Conservation (phyloP, 768 basidiomycete species). For the Leccinum uliginosum region DNA sequence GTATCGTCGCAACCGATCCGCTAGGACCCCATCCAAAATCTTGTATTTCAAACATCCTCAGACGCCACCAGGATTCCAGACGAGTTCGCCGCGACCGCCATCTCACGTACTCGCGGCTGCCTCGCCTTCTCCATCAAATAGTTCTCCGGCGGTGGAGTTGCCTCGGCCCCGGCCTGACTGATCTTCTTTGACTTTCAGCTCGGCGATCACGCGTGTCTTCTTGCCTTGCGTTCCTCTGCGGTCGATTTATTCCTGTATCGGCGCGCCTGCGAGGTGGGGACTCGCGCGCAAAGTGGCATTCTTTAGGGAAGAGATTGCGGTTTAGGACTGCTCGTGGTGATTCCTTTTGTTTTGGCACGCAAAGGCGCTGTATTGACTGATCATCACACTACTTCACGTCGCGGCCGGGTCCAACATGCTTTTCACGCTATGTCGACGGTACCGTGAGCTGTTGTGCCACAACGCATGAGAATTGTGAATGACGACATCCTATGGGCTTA, state of each 20-base stretch:
- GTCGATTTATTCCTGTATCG: not conserved
- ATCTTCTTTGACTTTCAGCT: not conserved
- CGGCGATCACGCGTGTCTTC: not conserved
- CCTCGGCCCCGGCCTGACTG: not conserved
- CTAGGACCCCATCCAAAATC: not conserved
- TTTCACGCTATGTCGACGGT: not conserved
- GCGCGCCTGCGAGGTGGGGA: not conserved
- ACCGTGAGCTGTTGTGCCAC: not conserved
- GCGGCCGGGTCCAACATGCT: not conserved
- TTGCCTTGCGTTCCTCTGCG: not conserved
- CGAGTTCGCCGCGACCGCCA: not conserved
- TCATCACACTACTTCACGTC: not conserved
- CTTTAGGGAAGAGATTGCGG: too few species aligned
- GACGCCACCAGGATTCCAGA: not conserved
- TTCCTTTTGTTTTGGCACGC: not conserved
- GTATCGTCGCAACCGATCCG: not conserved
- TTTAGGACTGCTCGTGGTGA: not conserved
- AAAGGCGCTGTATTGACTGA: not conserved
- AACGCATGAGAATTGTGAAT: not conserved
- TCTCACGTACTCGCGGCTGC: too few species aligned
- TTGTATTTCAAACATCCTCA: not conserved
- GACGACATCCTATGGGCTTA: not conserved
- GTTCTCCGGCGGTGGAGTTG: not conserved
- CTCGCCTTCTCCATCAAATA: not conserved
- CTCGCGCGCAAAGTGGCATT: not conserved